Base-by-base conservation (phyloP, 2,329 filamentous ascomycete genomes). In the Fusarium sp. region DNA sequence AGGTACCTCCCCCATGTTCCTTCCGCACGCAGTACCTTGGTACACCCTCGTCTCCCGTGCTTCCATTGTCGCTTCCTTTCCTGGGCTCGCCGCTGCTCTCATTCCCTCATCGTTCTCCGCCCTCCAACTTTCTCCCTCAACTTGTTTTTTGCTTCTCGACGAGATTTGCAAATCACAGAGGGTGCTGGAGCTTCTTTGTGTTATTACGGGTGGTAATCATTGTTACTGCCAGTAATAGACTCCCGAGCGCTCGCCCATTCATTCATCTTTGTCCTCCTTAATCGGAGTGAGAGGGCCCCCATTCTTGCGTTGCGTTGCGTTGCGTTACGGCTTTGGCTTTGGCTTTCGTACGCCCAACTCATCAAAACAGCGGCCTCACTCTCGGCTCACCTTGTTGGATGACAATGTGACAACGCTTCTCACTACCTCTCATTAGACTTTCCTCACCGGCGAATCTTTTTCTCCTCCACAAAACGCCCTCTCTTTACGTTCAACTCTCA, bases 21-120 rank as follows among this genome's bases (percentile, higher is more conserved):
- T 66, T 70, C 65, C 65, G 56, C 64, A 61, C 66, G 50, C 67
- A 54, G 70, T 73, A 68, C 72, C 68, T 73, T 66, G 62, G 69
- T 71, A 77, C 76, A 73, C 71, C 70, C 74, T 75, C 72, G 70
- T 70, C 69, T 72, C 65, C 63, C 63, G 62, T 66, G 43, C 61
- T 66, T 53, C 50, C 34, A 53, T 53, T 47, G 61, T 60, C 51
- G 67, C 69, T 73, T 72, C 50, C 50, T 68, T 72, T 72, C 63
- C 65, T 74, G 55, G 67, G 63, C 68, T 74, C 66, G 73, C 63
- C 68, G 69, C 68, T 72, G 73, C 72, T 68, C 71, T 71, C 74
- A 70, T 73, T 77, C 75, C 75, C 71, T 75, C 73, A 77, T 74
- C 73, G 73, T 77, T 77, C 76, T 78, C 76, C 75, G 75, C 76